Conservation (phyloP, 176 grass and related monocot genomes). For the Zea mays region Zm-B73-REFERENCE-NAM-5.0 NC_050101.1:166920501-166921000, state of each 20-base stretch:
- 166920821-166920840: neutral
- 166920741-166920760: neutral
- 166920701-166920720: neutral
- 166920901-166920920: neutral
- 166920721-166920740: neutral
- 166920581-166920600: neutral
- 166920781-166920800: neutral
- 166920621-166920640: neutral
- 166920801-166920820: neutral
- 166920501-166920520: neutral
- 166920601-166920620: neutral
- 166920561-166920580: neutral
- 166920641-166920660: neutral
- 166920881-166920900: neutral
- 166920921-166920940: constrained; percentile 8
- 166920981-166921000: neutral
- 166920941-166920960: neutral
- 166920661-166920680: neutral
- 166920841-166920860: neutral
- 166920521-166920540: neutral
- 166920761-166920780: neutral
- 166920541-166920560: neutral
- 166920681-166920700: neutral
- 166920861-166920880: neutral
- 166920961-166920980: neutral